phyloP scores from a whole-genome alignment of 2,329 filamentous ascomycete species.

The Cladosporium colombiae region DNA sequence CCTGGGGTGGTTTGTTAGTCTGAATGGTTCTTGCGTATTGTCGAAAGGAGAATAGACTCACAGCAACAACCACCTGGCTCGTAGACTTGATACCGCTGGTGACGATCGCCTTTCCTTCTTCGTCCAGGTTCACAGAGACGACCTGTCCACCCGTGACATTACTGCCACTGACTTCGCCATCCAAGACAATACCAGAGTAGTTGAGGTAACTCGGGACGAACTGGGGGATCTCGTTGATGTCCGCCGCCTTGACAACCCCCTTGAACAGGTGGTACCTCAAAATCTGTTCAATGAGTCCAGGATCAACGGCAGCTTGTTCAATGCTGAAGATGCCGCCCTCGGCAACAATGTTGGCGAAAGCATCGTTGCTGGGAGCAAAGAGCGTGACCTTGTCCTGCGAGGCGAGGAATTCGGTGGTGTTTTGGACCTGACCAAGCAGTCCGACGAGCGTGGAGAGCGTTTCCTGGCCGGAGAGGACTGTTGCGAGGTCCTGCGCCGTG shows the following conservation, averaged over 20 bases:
- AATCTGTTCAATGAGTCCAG: conserved; percentile 40
- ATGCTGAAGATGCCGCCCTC: conserved; percentile 19
- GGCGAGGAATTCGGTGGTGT: conserved; percentile 40
- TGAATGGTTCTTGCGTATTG: neutral
- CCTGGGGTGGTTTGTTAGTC: conserved; percentile 11
- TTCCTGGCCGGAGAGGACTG: conserved; percentile 36
- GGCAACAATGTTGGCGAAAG: conserved; percentile 24
- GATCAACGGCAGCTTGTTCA: conserved; percentile 5
- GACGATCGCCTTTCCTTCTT: conserved; percentile 43
- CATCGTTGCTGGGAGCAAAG: conserved; percentile 55
- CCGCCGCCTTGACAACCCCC: conserved; percentile 44
- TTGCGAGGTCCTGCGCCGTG: conserved; percentile 26
- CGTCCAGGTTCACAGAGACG: conserved; percentile 43
- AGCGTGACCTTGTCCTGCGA: conserved; percentile 54
- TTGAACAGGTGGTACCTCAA: conserved; percentile 59
- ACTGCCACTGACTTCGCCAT: conserved; percentile 30
- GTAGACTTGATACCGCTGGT: conserved; percentile 50
- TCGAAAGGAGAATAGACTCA: conserved; percentile 35
- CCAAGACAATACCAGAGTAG: conserved; percentile 18
- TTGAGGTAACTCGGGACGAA: conserved; percentile 40
- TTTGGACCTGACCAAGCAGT: conserved; percentile 41
- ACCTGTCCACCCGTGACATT: conserved; percentile 61
- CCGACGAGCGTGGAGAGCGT: conserved; percentile 36
- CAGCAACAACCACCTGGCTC: conserved; percentile 50
- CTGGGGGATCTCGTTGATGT: conserved; percentile 37